These are phyloP conservation scores for Bruguiera sexangula DNA, from an alignment of 345 rosid genomes.

Conservation along the genomic window DNA sequence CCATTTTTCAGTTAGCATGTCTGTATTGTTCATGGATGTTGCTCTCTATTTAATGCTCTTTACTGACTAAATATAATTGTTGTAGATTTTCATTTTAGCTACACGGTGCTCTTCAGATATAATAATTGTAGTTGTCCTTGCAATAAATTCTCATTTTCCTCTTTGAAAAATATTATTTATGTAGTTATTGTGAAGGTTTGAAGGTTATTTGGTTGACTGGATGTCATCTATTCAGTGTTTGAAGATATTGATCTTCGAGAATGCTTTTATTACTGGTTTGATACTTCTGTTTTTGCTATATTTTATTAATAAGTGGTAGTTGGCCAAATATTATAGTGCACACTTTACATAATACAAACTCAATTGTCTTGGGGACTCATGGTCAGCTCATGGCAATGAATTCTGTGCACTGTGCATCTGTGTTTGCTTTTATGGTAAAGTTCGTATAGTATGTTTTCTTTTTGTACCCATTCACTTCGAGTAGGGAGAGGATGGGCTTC, in stretches of 20 bases:
- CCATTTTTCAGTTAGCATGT: too few relatives aligned
- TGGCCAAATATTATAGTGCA: constrained; percentile 13
- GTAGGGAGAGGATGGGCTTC: constrained; percentile 98
- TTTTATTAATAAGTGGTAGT: not conserved
- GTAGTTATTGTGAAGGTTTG: not conserved
- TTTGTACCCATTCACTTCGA: constrained; percentile 80
- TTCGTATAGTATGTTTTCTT: constrained; percentile 41
- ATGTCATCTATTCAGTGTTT: not conserved
- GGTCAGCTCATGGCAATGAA: constrained; percentile 22
- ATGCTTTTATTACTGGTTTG: constrained; percentile 16
- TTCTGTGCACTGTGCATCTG: constrained; percentile 16
- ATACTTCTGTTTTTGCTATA: constrained; percentile 7
- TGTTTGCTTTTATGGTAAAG: constrained; percentile 35
- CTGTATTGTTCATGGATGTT: not conserved
- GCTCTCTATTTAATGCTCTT: not conserved
- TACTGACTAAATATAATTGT: not conserved
- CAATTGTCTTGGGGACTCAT: constrained; percentile 6
- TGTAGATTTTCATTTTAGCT: too few relatives aligned
- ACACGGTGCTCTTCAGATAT: too few relatives aligned
- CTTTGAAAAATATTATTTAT: not conserved
- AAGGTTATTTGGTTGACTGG: not conserved
- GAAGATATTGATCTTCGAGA: constrained; percentile 13
- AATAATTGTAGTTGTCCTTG: too few relatives aligned
- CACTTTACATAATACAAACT: not conserved
- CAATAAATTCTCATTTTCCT: too few relatives aligned